Conservation (phyloP, 2,329 filamentous ascomycete species). For the Fusarium sp. region DNA sequence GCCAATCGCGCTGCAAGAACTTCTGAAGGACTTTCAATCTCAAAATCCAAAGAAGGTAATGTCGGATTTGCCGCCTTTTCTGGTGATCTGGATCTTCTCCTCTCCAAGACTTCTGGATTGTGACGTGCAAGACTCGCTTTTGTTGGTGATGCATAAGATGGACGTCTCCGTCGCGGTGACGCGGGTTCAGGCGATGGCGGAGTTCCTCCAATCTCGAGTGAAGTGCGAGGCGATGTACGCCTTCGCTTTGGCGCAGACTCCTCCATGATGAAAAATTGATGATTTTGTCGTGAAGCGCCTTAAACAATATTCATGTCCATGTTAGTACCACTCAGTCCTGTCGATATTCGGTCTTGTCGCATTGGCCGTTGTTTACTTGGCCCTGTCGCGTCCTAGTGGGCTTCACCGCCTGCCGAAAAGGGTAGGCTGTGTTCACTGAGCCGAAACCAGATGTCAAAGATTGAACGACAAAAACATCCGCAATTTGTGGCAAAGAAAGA, state of each 20-base stretch:
- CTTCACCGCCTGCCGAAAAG: constrained; percentile 40
- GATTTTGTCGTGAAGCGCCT: neutral
- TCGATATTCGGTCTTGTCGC: constrained; percentile 32
- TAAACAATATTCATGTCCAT: constrained; percentile 22
- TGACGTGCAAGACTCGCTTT: constrained; percentile 71
- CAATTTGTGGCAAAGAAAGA: neutral
- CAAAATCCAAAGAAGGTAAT: constrained; percentile 30
- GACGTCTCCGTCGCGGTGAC: constrained; percentile 51
- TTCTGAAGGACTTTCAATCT: constrained; percentile 43
- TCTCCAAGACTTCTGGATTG: constrained; percentile 68
- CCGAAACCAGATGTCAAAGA: neutral
- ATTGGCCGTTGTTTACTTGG: constrained; percentile 44
- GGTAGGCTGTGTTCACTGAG: constrained; percentile 3
- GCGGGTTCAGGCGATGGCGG: constrained; percentile 41
- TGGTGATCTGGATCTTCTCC: constrained; percentile 54
- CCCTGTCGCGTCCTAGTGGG: constrained; percentile 42
- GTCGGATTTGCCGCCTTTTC: constrained; percentile 40
- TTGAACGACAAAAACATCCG: neutral
- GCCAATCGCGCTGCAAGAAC: constrained; percentile 47
- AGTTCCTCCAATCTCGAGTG: constrained; percentile 37
- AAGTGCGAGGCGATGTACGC: constrained; percentile 67
- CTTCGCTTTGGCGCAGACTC: constrained; percentile 72
- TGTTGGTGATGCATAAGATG: constrained; percentile 76
- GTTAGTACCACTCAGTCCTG: constrained; percentile 2
- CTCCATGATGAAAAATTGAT: constrained; percentile 52